Evolutionary conservation across 164 flowering plant genomes (phyloP).

Genomic region (Vitis rupestris): DNA sequence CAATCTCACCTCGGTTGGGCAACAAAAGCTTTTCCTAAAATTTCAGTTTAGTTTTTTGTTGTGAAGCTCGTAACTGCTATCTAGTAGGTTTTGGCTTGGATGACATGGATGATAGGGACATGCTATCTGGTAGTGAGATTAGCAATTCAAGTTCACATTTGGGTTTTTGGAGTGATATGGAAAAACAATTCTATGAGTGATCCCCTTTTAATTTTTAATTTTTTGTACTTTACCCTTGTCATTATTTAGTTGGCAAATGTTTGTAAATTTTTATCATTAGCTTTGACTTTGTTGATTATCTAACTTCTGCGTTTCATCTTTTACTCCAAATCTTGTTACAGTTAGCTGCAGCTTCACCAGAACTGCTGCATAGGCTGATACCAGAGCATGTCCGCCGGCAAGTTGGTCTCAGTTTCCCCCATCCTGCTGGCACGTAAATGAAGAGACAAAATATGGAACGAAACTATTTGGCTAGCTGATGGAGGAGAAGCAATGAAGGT

Average conservation of each 20-base stretch:
- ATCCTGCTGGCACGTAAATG: constrained; percentile 36
- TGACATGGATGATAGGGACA: background rate
- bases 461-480: constrained; percentile 10
- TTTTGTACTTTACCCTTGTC: too few relatives aligned
- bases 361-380: constrained; percentile 70
- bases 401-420: constrained; percentile 41
- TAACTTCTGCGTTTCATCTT: background rate
- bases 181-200: too few relatives aligned
- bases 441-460: constrained; percentile 3
- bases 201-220: too few relatives aligned
- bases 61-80: too few relatives aligned
- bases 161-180: background rate
- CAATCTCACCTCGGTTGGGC: too few relatives aligned
- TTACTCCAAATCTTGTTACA: constrained; percentile 22
- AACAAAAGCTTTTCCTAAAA: too few relatives aligned
- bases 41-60: too few relatives aligned
- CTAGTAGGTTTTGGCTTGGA: background rate
- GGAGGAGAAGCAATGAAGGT: constrained; percentile 13
- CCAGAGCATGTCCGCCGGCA: constrained; percentile 82
- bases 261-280: too few relatives aligned
- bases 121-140: background rate
- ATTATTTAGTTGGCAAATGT: too few relatives aligned
- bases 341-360: constrained; percentile 81
- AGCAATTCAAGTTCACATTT: background rate
- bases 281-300: background rate